phyloP scores from a whole-genome alignment of 257 asterid genomes.

The Jaltomata sinuosa region DNA sequence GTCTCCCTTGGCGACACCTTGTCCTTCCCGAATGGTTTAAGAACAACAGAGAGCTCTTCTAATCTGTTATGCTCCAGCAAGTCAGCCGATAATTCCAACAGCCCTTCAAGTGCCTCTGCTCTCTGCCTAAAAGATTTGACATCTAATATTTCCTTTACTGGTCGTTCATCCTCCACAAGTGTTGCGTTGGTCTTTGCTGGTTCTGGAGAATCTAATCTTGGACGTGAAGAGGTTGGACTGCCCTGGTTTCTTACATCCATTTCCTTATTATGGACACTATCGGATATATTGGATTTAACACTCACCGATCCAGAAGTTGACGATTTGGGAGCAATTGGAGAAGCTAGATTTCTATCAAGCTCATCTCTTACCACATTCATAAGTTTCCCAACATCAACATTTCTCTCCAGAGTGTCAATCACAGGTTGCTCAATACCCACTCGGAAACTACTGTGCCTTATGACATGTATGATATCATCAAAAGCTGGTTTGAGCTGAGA shows the following conservation, averaged over 20 bases:
- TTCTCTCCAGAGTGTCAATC: slow-evolving; percentile 30
- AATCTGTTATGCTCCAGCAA: slow-evolving; percentile 80
- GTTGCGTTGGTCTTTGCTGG: slow-evolving; percentile 12
- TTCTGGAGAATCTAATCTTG: slow-evolving; percentile 26
- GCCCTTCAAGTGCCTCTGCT: slow-evolving; percentile 96
- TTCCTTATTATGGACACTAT: slow-evolving; percentile 37
- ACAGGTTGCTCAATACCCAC: slow-evolving; percentile 41
- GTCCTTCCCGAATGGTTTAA: slow-evolving; percentile 91
- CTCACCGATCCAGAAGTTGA: slow-evolving; percentile 13
- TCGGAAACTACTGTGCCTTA: slow-evolving; percentile 59
- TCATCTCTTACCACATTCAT: slow-evolving; percentile 45
- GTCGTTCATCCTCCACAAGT: slow-evolving; percentile 29
- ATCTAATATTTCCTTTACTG: slow-evolving; percentile 60
- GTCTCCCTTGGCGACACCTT: slow-evolving; percentile 98
- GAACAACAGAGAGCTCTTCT: slow-evolving; percentile 75
- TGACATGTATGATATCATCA: slow-evolving; percentile 58
- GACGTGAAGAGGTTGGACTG: slow-evolving; percentile 10
- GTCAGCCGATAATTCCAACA: slow-evolving; percentile 92
- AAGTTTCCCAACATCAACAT: slow-evolving; percentile 32
- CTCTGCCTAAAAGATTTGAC: slow-evolving; percentile 79
- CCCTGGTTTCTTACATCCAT: slow-evolving; percentile 23
- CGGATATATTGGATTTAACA: slow-evolving; percentile 25
- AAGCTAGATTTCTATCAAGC: slow-evolving; percentile 22
- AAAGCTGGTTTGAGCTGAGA: slow-evolving; percentile 37
- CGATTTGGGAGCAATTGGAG: slow-evolving; percentile 29